Conservation (phyloP, 345 rosid genomes). For the Syzygium aqueum region DNA sequence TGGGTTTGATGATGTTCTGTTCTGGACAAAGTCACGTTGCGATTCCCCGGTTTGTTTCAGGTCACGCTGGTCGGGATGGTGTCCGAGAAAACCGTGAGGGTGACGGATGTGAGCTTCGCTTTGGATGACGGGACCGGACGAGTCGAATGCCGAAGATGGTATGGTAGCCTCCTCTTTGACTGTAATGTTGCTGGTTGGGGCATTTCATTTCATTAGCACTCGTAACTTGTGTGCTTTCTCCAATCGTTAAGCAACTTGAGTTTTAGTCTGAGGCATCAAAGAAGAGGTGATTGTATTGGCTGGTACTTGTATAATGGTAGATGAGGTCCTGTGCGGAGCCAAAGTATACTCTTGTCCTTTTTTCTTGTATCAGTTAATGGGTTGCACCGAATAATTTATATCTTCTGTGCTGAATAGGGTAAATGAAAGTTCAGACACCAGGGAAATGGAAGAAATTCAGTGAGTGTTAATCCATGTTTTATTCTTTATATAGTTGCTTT, state of each 20-base stretch:
- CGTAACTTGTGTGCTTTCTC: not conserved
- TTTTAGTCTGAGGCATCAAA: not conserved
- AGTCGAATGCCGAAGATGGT: conserved; percentile 78
- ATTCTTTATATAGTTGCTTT: not conserved
- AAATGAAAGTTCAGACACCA: conserved; percentile 52
- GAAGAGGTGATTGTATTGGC: not conserved
- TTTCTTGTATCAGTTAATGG: not conserved
- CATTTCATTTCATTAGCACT: not conserved
- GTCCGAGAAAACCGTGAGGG: conserved; percentile 40
- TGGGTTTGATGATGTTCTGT: not conserved
- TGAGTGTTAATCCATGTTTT: conserved; percentile 17
- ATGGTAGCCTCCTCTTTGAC: not conserved
- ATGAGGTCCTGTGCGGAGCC: not conserved
- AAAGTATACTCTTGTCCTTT: not conserved
- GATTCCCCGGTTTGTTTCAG: conserved; percentile 12
- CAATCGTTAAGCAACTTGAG: not conserved
- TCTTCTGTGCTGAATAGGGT: conserved; percentile 33
- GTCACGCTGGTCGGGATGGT: conserved; percentile 76
- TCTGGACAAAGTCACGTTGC: not conserved
- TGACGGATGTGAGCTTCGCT: conserved; percentile 56
- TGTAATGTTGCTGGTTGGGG: not conserved
- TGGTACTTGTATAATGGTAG: not conserved
- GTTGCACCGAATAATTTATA: not conserved
- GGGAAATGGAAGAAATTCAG: conserved; percentile 60
- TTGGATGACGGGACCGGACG: conserved; percentile 92